Conservation (phyloP, 352 stramenopile species). For the Pythium insidiosum region DNA sequence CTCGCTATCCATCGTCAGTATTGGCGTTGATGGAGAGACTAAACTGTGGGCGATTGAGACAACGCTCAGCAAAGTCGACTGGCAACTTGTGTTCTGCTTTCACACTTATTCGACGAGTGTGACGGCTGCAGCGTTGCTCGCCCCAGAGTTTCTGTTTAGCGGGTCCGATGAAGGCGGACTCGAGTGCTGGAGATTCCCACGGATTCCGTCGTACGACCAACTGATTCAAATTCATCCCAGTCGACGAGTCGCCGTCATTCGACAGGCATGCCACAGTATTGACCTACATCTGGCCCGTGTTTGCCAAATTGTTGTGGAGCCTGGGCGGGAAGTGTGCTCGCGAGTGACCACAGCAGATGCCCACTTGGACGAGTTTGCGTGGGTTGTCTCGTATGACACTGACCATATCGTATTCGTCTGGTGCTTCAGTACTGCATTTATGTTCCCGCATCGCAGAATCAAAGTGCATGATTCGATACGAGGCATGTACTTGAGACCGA, state of each 20-base stretch:
- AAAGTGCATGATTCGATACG: slow-evolving; percentile 16
- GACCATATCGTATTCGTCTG: slow-evolving; percentile 38
- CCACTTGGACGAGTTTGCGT: slow-evolving; percentile 30
- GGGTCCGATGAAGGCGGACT: slow-evolving; percentile 38
- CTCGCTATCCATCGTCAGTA: slow-evolving; percentile 11
- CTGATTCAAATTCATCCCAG: background rate
- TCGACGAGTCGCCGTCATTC: slow-evolving; percentile 28
- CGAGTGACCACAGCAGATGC: slow-evolving; percentile 3
- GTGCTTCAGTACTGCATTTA: slow-evolving; percentile 41
- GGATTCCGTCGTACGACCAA: slow-evolving; percentile 3
- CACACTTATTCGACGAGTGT: slow-evolving; percentile 25
- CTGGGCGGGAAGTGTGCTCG: slow-evolving; percentile 7
- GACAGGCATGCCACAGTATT: slow-evolving; percentile 30
- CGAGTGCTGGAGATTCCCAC: slow-evolving; percentile 38
- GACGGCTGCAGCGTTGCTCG: slow-evolving; percentile 22
- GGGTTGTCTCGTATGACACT: slow-evolving; percentile 41
- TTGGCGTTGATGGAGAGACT: slow-evolving; percentile 30
- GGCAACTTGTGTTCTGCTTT: slow-evolving; percentile 38
- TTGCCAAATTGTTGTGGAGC: slow-evolving; percentile 25
- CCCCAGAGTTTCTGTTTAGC: slow-evolving; percentile 37
- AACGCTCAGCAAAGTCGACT: slow-evolving; percentile 4
- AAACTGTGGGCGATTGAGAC: slow-evolving; percentile 26
- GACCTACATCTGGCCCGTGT: slow-evolving; percentile 40
- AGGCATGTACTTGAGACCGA: slow-evolving; percentile 5
- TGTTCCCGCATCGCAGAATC: slow-evolving; percentile 45